phyloP scores from a whole-genome alignment of 2,329 filamentous ascomycete species.

The Fusarium miscanthi region DNA sequence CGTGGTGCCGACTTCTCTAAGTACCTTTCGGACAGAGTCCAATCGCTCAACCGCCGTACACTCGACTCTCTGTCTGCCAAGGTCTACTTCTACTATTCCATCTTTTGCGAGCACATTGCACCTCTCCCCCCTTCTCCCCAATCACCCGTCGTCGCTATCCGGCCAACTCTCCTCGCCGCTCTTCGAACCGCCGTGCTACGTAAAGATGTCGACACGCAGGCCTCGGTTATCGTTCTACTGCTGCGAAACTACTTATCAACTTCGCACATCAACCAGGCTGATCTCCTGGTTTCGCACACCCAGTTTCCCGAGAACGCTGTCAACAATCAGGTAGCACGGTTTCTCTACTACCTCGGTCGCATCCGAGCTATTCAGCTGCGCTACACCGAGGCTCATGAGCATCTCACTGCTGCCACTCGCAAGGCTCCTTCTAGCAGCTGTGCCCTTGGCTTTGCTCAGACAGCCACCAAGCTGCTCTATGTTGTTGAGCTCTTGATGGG shows the following conservation, averaged over 20 bases:
- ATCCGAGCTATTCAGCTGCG: conserved; percentile 96
- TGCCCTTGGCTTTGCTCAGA: conserved; percentile 94
- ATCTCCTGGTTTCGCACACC: conserved; percentile 94
- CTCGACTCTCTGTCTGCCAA: conserved; percentile 93
- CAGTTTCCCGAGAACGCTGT: conserved; percentile 93
- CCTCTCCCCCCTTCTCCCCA: conserved; percentile 89
- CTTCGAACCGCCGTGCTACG: conserved; percentile 94
- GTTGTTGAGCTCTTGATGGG: conserved; percentile 98
- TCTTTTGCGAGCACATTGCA: conserved; percentile 92
- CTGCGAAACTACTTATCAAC: conserved; percentile 96
- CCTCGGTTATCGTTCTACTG: conserved; percentile 92
- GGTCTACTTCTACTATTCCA: conserved; percentile 97
- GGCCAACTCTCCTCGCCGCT: conserved; percentile 86
- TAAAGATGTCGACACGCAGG: conserved; percentile 97
- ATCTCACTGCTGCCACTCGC: conserved; percentile 90
- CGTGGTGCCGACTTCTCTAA: conserved; percentile 86
- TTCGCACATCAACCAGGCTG: conserved; percentile 96
- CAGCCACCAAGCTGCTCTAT: conserved; percentile 93
- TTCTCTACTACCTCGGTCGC: conserved; percentile 95
- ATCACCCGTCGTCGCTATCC: conserved; percentile 86
- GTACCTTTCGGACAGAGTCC: conserved; percentile 84
- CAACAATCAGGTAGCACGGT: conserved; percentile 98
- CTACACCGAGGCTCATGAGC: conserved; percentile 96
- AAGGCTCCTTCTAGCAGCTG: conserved; percentile 92
- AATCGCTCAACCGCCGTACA: conserved; percentile 90